Percentiles rank a stretch among this genome's conserved stretches.
Evolutionary conservation across 139 green algal genomes (phyloP).

Genomic region (Marvania coccoides): DNA sequence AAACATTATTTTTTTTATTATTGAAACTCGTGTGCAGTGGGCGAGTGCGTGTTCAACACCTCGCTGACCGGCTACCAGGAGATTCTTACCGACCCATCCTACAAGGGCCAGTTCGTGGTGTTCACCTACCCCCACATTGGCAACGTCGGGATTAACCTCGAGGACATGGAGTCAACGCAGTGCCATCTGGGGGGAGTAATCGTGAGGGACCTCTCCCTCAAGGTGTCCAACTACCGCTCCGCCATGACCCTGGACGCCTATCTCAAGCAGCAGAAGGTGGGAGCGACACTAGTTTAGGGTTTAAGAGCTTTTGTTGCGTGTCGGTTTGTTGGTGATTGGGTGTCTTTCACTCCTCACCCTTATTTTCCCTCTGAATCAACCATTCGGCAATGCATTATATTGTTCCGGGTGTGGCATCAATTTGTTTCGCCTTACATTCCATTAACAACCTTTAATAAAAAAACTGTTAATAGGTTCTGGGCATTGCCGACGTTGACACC

Average conservation of each 20-base stretch:
- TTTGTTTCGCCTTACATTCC: no score
- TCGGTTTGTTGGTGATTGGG: no score
- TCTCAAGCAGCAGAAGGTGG: constrained; percentile 54
- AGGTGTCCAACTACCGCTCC: constrained; percentile 95
- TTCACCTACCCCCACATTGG: constrained; percentile 98
- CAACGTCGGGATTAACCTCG: constrained; percentile 94
- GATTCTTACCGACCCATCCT: constrained; percentile 96
- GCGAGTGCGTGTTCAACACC: constrained; percentile 98
- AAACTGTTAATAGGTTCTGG: constrained; percentile 26
- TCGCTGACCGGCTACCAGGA: constrained; percentile 86
- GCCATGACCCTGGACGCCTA: constrained; percentile 80
- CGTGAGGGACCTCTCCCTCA: constrained; percentile 67
- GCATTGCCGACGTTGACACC: constrained; percentile 90
- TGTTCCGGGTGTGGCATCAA: no score
- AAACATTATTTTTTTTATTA: neutral
- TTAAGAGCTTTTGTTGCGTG: no score
- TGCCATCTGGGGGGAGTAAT: constrained; percentile 84
- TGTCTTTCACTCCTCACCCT: no score
- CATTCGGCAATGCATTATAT: no score
- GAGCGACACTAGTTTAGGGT: no score
- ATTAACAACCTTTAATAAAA: no score
- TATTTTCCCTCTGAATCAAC: no score
- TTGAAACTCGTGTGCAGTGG: constrained; percentile 15
- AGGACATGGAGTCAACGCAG: constrained; percentile 80
- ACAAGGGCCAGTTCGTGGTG: constrained; percentile 94